Base-by-base conservation (phyloP, 1,284 basidiomycete genomes). In the Boletus hoseneyae region DNA sequence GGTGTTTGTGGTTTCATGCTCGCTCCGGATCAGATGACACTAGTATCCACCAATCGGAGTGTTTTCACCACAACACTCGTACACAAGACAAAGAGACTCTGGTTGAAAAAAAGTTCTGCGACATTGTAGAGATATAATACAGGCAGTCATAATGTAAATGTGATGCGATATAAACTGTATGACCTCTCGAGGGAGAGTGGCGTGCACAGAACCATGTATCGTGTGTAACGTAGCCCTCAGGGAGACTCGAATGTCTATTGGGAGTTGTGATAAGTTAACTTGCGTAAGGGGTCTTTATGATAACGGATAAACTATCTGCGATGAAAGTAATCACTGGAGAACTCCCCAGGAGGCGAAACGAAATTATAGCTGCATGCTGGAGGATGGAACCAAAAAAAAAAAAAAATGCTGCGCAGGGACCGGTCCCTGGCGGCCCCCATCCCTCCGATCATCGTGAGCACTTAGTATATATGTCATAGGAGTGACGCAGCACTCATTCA, bases 231-330 rank as follows among this genome's bases (percentile, higher is more conserved):
- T 30, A 30, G 11, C 29, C 29, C 23, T 25, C 23, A 25, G 5
- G 10, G 18, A 18, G 35, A 9, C 16, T 19, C 10, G 16, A 51
- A 6, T 38, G 46, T 63, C 49, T 53, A 56, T 45, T 10, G 16
- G 0, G 11, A 9, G 42, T 13, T 8, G 33, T 43, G 32, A 53
- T 62, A 62, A 64, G n/a, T 66, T 63, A 64, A 30, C 32, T n/a
- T 35, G 29, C 12, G 13, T 4, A 5, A 6, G 21, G 16, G 18
- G 23, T 25, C n/a, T 27, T 62, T 62, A 65, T 29, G 40, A 62
- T 64, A 53, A 44, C 37, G 19, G 37, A 63, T 63, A 63, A 54
- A 45, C 53, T 57, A 65, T 66, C 1, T 62, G 55, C 43, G 27
- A 25, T 27, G 42, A 57, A 45, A 13, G 34, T 27, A 40, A 25